Evolutionary conservation across 169 alveolate genomes (phyloP).

Genomic region (Fabrea salina): DNA sequence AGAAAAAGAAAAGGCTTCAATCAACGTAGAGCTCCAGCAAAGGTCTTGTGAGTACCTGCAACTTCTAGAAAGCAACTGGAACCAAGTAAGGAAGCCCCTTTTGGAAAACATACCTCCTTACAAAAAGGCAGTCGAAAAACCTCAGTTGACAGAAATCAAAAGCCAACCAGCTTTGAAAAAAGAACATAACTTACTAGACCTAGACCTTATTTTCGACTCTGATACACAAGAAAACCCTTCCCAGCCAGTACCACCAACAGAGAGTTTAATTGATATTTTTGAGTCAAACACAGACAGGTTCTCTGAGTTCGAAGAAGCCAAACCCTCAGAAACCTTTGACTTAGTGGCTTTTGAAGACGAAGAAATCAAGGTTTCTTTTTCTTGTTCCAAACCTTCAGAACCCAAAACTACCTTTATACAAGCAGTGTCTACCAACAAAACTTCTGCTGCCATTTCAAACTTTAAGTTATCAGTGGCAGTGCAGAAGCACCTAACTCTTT

Average conservation of each 20-base stretch:
- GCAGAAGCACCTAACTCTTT: neutral
- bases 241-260: neutral
- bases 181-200: no score
- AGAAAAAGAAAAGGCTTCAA: neutral
- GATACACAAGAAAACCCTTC: no score
- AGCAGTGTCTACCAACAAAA: neutral
- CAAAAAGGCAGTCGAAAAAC: neutral
- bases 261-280: neutral
- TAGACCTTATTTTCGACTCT: no score
- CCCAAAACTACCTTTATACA: neutral
- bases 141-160: neutral
- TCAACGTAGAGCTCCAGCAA: slow-evolving; percentile 52
- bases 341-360: slow-evolving; percentile 3
- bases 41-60: slow-evolving; percentile 61
- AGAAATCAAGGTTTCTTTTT: neutral
- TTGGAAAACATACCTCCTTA: neutral
- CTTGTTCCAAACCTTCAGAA: neutral
- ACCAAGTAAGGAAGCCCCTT: slow-evolving; percentile 5
- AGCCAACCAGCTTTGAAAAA: neutral
- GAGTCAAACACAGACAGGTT: neutral
- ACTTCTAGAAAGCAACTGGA: slow-evolving; percentile 47
- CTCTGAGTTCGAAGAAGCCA: neutral
- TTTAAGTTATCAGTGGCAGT: slow-evolving; percentile 7
- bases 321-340: neutral
- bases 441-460: neutral